Conservation (phyloP, 805 yeast species). For the Candida sphagnicola region DNA sequence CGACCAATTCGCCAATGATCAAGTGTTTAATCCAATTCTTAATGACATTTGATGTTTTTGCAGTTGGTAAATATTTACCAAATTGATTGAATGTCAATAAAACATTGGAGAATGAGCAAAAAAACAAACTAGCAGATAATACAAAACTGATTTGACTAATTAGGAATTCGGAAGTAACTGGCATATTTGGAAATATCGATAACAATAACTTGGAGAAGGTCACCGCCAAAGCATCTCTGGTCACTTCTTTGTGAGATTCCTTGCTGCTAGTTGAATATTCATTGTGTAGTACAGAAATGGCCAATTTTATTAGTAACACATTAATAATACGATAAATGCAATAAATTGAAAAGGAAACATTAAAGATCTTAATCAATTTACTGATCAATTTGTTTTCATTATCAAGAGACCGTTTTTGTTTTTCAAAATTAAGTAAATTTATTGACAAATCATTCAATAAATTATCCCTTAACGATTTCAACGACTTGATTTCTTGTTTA, state of each 20-base stretch:
- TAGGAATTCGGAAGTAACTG: constrained; percentile 36
- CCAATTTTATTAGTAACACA: constrained; percentile 37
- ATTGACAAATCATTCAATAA: constrained; percentile 28
- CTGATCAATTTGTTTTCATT: constrained; percentile 6
- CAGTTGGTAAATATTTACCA: constrained; percentile 19
- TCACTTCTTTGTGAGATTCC: constrained; percentile 7
- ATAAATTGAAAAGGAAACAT: constrained; percentile 38
- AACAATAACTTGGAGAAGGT: constrained; percentile 41
- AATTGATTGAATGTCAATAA: constrained; percentile 56
- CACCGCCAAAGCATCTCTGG: constrained; percentile 46
- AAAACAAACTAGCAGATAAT: constrained; percentile 55
- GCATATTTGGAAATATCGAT: constrained; percentile 19
- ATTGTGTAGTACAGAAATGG: constrained; percentile 20
- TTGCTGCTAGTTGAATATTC: constrained; percentile 3
- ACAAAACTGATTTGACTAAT: constrained; percentile 46
- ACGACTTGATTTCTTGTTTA: constrained; percentile 35
- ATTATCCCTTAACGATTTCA: constrained; percentile 25
- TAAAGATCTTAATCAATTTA: constrained; percentile 12
- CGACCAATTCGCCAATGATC: constrained; percentile 42
- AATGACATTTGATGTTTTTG: constrained; percentile 12
- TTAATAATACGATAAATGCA: constrained; percentile 46
- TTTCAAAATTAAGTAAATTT: constrained; percentile 12
- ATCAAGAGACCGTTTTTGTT: constrained; percentile 8
- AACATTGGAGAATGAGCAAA: constrained; percentile 64
- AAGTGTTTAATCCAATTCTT: constrained; percentile 35